Evolutionary conservation across 2,329 filamentous ascomycete species (phyloP).

Genomic region (Ophiostoma sp.): DNA sequence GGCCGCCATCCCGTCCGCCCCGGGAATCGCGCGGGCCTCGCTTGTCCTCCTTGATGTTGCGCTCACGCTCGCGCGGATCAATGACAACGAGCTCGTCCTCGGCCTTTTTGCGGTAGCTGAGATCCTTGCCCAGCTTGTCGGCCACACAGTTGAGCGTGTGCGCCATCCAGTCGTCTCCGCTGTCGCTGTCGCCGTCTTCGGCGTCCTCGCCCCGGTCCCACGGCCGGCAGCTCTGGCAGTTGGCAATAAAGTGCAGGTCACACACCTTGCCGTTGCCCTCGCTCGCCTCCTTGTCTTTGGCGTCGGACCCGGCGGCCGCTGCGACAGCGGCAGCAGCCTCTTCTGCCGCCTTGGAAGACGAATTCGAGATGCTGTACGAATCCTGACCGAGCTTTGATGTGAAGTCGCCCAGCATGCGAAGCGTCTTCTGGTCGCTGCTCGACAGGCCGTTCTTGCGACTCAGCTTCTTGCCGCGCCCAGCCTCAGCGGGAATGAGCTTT

Average conservation of each 20-base stretch:
- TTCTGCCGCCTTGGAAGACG: constrained; percentile 20
- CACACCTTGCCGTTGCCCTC: constrained; percentile 49
- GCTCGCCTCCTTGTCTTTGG: constrained; percentile 19
- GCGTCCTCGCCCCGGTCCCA: constrained; percentile 59
- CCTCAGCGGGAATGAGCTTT: constrained; percentile 66
- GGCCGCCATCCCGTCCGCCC: constrained; percentile 43
- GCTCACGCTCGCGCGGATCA: constrained; percentile 79
- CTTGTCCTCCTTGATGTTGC: constrained; percentile 62
- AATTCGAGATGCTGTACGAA: constrained; percentile 25
- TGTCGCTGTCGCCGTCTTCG: constrained; percentile 46
- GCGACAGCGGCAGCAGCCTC: constrained; percentile 20
- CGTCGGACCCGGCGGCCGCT: constrained; percentile 16
- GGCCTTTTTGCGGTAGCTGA: constrained; percentile 84
- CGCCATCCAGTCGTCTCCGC: constrained; percentile 73
- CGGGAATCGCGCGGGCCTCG: constrained; percentile 53
- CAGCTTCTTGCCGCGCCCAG: constrained; percentile 62
- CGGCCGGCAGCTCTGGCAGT: constrained; percentile 83
- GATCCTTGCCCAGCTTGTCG: constrained; percentile 83
- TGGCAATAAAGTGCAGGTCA: constrained; percentile 91
- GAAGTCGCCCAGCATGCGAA: constrained; percentile 74
- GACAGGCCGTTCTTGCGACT: constrained; percentile 49
- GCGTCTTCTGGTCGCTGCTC: constrained; percentile 55
- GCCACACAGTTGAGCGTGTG: constrained; percentile 82
- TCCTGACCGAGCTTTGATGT: constrained; percentile 64
- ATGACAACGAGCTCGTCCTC: constrained; percentile 90